Evolutionary conservation across 2,329 filamentous ascomycete species (phyloP), one percentile per base, ranked within the genome.

Genomic region (Phaeosphaeriaceae sp.): DNA sequence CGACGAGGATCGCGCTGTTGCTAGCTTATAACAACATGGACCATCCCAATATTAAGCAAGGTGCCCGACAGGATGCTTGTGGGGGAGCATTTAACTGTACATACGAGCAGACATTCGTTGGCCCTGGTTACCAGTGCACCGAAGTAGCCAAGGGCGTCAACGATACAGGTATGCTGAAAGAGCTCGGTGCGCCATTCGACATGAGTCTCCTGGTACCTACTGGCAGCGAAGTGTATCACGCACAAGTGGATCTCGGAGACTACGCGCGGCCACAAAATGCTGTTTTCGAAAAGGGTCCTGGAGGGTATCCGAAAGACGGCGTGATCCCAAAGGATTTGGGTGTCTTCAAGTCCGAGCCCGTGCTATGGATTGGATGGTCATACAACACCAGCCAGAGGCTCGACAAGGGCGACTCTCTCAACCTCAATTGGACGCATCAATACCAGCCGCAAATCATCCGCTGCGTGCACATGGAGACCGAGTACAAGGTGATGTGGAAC

Each of bases 11-110:
- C 4, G 73, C 77, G 2, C 50, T 72, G n/a, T 65, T 75, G 47
- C 64, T 67, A 10, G 71, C 71, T 1, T 74, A 70, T 45, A 74
- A 67, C 50, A 74, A 70, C 51, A 67, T 69, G 61, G 58, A 69
- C 20, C 63, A 69, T 44, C 63, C 70, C 1, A 63, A 70, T 25
- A 65, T 66, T 21, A 61, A 50, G 41, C 62, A 66, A 25, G 68
- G 72, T 36, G 77, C 75, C 7, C 73, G 77, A 10, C 63, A 72
- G 21, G 68, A 75, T 25, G 76, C 78, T 0, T 78, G 74, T 46
- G 74, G 72, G n/a, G 68, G 69, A 13, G 21, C 53, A n/a, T 77
- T 64, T 46, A 76, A 77, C 46, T 77, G 75, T 54, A 76, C 70
- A 1, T 77, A 72, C 50, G 58, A 65, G 4, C 69, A 75, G 15